A percentile compares a stretch with the other conserved stretches of the same genome.
These are phyloP conservation scores for Capsicum pubescens DNA, from an alignment of 257 asterid genomes.

Conservation along the genomic window DNA sequence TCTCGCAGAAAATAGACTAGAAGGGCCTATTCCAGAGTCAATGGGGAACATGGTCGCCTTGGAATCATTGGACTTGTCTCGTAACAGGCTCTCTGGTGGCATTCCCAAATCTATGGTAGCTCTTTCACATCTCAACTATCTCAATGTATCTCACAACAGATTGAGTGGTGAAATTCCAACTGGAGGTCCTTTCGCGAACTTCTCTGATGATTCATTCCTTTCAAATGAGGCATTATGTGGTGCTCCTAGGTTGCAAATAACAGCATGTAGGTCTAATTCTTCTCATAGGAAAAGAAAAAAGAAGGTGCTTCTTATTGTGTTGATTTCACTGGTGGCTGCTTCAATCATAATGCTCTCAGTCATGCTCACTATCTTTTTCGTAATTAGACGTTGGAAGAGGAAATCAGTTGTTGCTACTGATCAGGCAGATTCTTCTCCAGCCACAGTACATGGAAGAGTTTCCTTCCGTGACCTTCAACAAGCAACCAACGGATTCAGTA, in stretches of 20 bases:
- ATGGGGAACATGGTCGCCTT: conserved; percentile 26
- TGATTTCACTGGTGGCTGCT: conserved; percentile 8
- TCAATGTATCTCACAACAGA: conserved; percentile 37
- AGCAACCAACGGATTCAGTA: conserved; percentile 16
- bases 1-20: conserved; percentile 35
- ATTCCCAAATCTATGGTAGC: conserved; percentile 37
- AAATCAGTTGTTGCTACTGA: not conserved
- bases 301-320: conserved; percentile 15
- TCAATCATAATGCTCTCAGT: conserved; percentile 5
- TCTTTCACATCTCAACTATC: conserved; percentile 24
- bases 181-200: conserved; percentile 36
- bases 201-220: conserved; percentile 35
- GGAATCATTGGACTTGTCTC: conserved; percentile 33
- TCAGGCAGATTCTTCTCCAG: not conserved
- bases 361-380: not conserved
- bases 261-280: conserved; percentile 35
- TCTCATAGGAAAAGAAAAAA: conserved; percentile 9
- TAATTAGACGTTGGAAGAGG: not conserved
- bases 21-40: conserved; percentile 41
- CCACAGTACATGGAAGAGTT: conserved; percentile 2
- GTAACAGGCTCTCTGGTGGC: conserved; percentile 37
- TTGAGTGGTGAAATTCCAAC: conserved; percentile 42
- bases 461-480: conserved; percentile 28
- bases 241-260: conserved; percentile 1
- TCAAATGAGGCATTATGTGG: conserved; percentile 43